Conservation (phyloP, 2,329 filamentous ascomycete species). For the Pseudogymnoascus sp. region DNA sequence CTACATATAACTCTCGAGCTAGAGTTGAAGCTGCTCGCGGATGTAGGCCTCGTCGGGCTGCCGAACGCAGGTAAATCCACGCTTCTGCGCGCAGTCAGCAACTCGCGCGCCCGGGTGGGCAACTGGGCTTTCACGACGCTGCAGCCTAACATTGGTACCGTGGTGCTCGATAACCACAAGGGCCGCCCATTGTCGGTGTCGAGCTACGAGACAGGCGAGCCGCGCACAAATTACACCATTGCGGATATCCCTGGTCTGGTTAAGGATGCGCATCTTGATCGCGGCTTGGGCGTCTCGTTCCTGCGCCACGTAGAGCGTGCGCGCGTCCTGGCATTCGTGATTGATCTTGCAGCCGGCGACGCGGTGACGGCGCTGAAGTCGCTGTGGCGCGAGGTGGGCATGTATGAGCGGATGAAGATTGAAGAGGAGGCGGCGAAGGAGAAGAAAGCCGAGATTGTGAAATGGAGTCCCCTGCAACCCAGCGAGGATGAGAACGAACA, state of each 20-base stretch:
- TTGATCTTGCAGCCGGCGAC: slow-evolving; percentile 76
- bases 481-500: slow-evolving; percentile 29
- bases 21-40: slow-evolving; percentile 89
- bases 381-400: slow-evolving; percentile 83
- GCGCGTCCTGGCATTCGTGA: slow-evolving; percentile 84
- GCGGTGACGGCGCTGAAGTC: slow-evolving; percentile 71
- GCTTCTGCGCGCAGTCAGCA: slow-evolving; percentile 76
- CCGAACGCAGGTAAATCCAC: slow-evolving; percentile 97
- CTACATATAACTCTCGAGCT: slow-evolving; percentile 75
- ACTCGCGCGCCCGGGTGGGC: slow-evolving; percentile 81
- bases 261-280: slow-evolving; percentile 85
- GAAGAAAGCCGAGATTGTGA: slow-evolving; percentile 42
- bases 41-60: slow-evolving; percentile 88
- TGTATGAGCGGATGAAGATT: slow-evolving; percentile 65
- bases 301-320: slow-evolving; percentile 91
- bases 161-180: slow-evolving; percentile 81
- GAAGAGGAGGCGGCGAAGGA: slow-evolving; percentile 64
- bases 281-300: slow-evolving; percentile 84
- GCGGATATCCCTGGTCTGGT: slow-evolving; percentile 95
- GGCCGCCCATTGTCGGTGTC: slow-evolving; percentile 54
- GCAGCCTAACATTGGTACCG: slow-evolving; percentile 90
- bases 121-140: slow-evolving; percentile 97
- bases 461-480: slow-evolving; percentile 44
- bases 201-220: slow-evolving; percentile 41
- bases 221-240: slow-evolving; percentile 77